Evolutionary conservation across 306 rosid species (phyloP).

Genomic region (Adenanthera pavonina): DNA sequence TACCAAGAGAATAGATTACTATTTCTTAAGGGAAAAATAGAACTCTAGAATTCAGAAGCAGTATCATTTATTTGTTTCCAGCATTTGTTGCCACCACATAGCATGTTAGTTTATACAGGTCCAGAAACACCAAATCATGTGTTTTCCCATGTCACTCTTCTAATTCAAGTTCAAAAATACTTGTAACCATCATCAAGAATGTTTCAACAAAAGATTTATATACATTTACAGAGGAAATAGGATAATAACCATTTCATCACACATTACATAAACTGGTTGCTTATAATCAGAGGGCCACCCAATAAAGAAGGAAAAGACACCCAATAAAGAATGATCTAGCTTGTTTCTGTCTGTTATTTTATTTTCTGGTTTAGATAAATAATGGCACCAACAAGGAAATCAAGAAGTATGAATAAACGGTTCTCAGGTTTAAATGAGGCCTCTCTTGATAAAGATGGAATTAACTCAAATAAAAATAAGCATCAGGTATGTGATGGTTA

Average conservation of each 20-base stretch:
- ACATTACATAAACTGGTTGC: conserved; percentile 21
- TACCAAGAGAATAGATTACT: background rate
- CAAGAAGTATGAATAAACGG: too few species aligned
- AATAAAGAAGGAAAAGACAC: background rate
- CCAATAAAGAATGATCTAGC: too few species aligned
- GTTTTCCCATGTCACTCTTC: background rate
- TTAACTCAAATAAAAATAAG: too few species aligned
- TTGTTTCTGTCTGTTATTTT: too few species aligned
- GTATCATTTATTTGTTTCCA: conserved; percentile 8
- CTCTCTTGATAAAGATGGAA: too few species aligned
- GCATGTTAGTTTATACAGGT: conserved; percentile 28
- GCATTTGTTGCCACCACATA: conserved; percentile 21
- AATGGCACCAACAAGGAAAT: too few species aligned
- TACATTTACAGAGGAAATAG: background rate
- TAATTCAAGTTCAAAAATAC: background rate
- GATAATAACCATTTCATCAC: background rate
- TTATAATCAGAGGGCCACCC: background rate
- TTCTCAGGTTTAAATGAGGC: too few species aligned
- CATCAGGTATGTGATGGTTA: too few species aligned
- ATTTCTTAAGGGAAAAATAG: background rate
- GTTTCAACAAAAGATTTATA: background rate
- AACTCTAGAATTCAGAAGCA: background rate
- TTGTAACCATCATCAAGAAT: background rate
- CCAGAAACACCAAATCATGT: conserved; percentile 8
- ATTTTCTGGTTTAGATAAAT: too few species aligned